A percentile compares a stretch with the other conserved stretches of the same genome.
phyloP scores from a whole-genome alignment of 352 stramenopile species.

The Globisporangium lucens region DNA sequence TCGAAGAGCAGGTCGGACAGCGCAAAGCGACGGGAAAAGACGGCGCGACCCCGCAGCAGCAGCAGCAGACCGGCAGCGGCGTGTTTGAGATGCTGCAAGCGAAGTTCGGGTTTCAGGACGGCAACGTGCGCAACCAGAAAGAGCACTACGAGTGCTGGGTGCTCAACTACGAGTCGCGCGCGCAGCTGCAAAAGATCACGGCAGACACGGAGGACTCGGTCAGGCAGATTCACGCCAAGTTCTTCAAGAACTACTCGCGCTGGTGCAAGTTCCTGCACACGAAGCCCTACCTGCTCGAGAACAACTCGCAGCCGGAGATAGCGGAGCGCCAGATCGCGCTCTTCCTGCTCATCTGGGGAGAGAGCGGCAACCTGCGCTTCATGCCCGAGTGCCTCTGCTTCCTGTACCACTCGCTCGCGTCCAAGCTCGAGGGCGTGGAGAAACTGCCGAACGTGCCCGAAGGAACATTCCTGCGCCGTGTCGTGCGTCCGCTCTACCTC shows the following conservation, averaged over 20 bases:
- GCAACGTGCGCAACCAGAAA: slow-evolving; percentile 80
- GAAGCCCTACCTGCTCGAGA: slow-evolving; percentile 75
- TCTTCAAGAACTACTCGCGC: slow-evolving; percentile 91
- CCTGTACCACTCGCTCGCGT: slow-evolving; percentile 78
- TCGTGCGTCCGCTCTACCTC: slow-evolving; percentile 76
- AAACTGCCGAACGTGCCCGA: slow-evolving; percentile 56
- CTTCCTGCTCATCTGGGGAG: slow-evolving; percentile 85
- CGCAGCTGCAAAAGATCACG: slow-evolving; percentile 19
- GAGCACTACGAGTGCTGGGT: slow-evolving; percentile 86
- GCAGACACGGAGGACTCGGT: slow-evolving; percentile 59
- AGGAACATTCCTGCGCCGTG: slow-evolving; percentile 63
- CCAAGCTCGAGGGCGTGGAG: slow-evolving; percentile 65
- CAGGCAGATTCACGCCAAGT: slow-evolving; percentile 89
- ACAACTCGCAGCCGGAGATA: slow-evolving; percentile 18
- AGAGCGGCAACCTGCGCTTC: slow-evolving; percentile 81
- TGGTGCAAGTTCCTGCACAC: slow-evolving; percentile 94
- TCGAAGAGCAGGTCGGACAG: slow-evolving; percentile 34
- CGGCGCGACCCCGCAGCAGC: slow-evolving; percentile 23
- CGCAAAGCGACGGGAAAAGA: slow-evolving; percentile 24
- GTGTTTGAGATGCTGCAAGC: slow-evolving; percentile 81
- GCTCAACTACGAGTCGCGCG: slow-evolving; percentile 80
- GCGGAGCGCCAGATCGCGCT: slow-evolving; percentile 70
- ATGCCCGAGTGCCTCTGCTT: slow-evolving; percentile 90
- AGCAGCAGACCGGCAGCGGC: slow-evolving; percentile 22
- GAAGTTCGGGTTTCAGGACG: slow-evolving; percentile 87